Evolutionary conservation across 805 yeast genomes (phyloP), one percentile per base, ranked within the genome.

Genomic region (Kockiozyma suomiensis): DNA sequence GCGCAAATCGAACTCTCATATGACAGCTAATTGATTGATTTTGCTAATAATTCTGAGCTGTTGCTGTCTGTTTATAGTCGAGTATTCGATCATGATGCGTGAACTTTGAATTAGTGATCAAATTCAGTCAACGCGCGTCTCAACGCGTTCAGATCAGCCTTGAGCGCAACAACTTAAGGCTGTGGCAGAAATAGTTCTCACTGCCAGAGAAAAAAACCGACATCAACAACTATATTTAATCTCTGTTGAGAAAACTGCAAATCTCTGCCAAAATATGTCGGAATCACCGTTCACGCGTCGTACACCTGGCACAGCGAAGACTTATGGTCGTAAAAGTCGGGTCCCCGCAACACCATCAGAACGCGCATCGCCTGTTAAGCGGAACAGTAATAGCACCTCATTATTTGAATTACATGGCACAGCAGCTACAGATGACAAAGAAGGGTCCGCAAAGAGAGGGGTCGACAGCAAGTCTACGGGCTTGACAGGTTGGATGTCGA

Each of bases 361-460:
- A 21, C 60, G 45, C 13, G 60, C 64, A 13, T 56, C 64, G 26
- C 63, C 63, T 23, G 59, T 50, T 13, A 56, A 56, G 28, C 51
- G 51, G 26, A 57, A 56, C 8, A 8, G 54, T 15, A 15, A 15
- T 10, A 17, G 17, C 17, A 17, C 21, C 7, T 21, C 42, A 17
- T 17, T 38, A 10, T 38, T 21, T 7, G 33, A 30, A 10, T 30
- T 30, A 30, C 33, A 10, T 7, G 33, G 33, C 33, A 10, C 33
- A 30, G 33, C 10, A 30, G 6, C 33, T 30, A 10, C n/a, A n/a
- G n/a, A n/a, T n/a, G n/a, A n/a, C n/a, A n/a, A n/a, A n/a, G n/a
- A n/a, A n/a, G n/a, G n/a, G n/a, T n/a, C n/a, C 7, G 13, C 41
- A 15, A 8, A 35, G 6, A 17, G 49, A 19, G 17, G 49, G 28